A percentile compares a stretch with the other conserved stretches of the same genome.
These are phyloP conservation scores for Licmophora abbreviata DNA, from an alignment of 108 stramenopile genomes.

Conservation along the genomic window DNA sequence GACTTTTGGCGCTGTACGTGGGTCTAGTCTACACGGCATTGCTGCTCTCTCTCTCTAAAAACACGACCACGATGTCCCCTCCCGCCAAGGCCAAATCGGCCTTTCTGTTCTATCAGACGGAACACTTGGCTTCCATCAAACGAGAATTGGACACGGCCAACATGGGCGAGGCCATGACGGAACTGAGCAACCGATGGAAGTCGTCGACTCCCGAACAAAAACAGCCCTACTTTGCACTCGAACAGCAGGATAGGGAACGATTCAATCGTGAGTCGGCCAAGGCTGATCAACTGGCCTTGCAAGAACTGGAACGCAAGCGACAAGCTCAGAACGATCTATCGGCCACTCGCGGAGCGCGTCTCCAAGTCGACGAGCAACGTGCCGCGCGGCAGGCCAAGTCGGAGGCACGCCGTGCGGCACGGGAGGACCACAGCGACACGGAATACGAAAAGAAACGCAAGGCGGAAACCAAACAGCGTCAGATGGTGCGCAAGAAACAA, in stretches of 20 bases:
- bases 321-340: constrained; percentile 48
- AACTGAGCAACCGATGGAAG: constrained; percentile 64
- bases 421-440: constrained; percentile 41
- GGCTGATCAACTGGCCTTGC: constrained; percentile 51
- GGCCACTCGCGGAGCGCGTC: constrained; percentile 45
- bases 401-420: constrained; percentile 20
- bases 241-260: constrained; percentile 58
- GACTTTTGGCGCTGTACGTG: too few species aligned
- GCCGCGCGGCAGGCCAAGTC: constrained; percentile 24
- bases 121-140: constrained; percentile 53
- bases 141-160: constrained; percentile 34
- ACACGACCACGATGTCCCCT: constrained; percentile 24
- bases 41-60: neutral
- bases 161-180: constrained; percentile 84
- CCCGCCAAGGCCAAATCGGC: constrained; percentile 71
- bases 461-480: constrained; percentile 56
- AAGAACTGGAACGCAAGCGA: constrained; percentile 43
- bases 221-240: constrained; percentile 43
- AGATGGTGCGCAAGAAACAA: constrained; percentile 36
- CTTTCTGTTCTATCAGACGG: constrained; percentile 71
- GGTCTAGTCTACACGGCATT: too few species aligned
- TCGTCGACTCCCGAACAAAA: constrained; percentile 25
- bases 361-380: constrained; percentile 40
- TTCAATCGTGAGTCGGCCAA: constrained; percentile 59
- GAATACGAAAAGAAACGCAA: constrained; percentile 38